Conservation (phyloP, 768 basidiomycete genomes). For the Plicaturopsis crispa region DNA sequence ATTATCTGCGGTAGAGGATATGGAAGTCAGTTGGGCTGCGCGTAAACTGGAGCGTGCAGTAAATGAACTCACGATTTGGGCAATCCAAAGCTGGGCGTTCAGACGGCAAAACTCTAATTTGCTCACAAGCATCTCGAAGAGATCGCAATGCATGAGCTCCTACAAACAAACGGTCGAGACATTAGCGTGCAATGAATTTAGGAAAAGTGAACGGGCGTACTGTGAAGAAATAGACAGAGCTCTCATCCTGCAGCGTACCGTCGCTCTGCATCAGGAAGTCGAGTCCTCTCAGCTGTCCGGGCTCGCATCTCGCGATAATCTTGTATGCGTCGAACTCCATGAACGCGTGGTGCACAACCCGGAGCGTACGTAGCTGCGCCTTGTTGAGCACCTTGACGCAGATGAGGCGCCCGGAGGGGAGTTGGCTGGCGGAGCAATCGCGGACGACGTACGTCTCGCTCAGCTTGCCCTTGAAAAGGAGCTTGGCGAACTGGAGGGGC, state of each 20-base stretch:
- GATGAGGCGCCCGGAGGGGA: slow-evolving; percentile 19
- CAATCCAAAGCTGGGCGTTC: slow-evolving; percentile 29
- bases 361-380: slow-evolving; percentile 7
- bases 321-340: slow-evolving; percentile 28
- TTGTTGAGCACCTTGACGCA: slow-evolving; percentile 31
- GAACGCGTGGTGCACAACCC: slow-evolving; percentile 12
- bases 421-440: slow-evolving; percentile 12
- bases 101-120: slow-evolving; percentile 14
- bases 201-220: slow-evolving; percentile 15
- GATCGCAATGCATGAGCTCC: slow-evolving; percentile 33
- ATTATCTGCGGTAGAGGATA: slow-evolving; percentile 24
- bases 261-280: slow-evolving; percentile 32
- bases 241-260: slow-evolving; percentile 23
- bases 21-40: slow-evolving; percentile 3
- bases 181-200: not conserved
- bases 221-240: slow-evolving; percentile 29
- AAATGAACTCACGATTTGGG: slow-evolving; percentile 25
- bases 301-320: slow-evolving; percentile 21
- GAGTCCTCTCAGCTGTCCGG: slow-evolving; percentile 14
- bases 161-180: slow-evolving; percentile 9
- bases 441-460: slow-evolving; percentile 10
- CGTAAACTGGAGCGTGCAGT: not conserved
- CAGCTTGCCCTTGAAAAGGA: slow-evolving; percentile 11
- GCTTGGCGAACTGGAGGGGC: slow-evolving; percentile 22
- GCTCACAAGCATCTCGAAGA: slow-evolving; percentile 20